Conservation (phyloP, 2,329 filamentous ascomycete species). For the Dactylellina parvicollis region DNA sequence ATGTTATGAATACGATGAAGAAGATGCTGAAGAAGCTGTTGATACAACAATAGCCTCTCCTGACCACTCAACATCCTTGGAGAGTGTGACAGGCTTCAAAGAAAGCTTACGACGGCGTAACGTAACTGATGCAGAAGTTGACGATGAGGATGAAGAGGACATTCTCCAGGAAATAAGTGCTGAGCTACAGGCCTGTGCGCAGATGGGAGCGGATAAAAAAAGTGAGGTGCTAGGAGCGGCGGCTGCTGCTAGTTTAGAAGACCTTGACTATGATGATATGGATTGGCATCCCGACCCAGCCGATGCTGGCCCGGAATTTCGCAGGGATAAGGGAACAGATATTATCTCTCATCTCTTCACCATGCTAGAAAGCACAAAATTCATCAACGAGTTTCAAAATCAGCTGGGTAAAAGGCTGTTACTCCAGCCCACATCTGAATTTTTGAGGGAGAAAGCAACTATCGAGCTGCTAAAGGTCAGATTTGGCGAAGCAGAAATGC, state of each 20-base stretch:
- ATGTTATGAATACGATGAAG: slow-evolving; percentile 59
- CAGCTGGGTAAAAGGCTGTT: slow-evolving; percentile 86
- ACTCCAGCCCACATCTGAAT: slow-evolving; percentile 71
- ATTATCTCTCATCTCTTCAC: slow-evolving; percentile 90
- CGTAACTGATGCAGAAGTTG: slow-evolving; percentile 21
- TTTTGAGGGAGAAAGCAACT: slow-evolving; percentile 82
- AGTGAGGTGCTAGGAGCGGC: slow-evolving; percentile 61
- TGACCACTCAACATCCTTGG: background rate
- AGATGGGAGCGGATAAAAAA: slow-evolving; percentile 62
- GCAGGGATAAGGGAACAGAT: slow-evolving; percentile 85
- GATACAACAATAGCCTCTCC: slow-evolving; percentile 2
- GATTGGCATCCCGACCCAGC: slow-evolving; percentile 91
- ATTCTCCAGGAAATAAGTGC: slow-evolving; percentile 50
- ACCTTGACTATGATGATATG: slow-evolving; percentile 91
- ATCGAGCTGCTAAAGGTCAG: slow-evolving; percentile 86
- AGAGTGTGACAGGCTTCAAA: slow-evolving; percentile 22
- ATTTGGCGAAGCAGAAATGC: slow-evolving; percentile 84
- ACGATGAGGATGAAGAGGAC: slow-evolving; percentile 39
- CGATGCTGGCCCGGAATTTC: slow-evolving; percentile 92
- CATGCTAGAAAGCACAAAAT: slow-evolving; percentile 84
- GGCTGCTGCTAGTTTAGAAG: slow-evolving; percentile 63
- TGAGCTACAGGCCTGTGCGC: slow-evolving; percentile 50
- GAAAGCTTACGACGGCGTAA: slow-evolving; percentile 35
- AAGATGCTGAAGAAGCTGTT: slow-evolving; percentile 22
- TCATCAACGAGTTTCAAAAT: slow-evolving; percentile 89